These are phyloP conservation scores for Pythium inflatum DNA, from an alignment of 352 stramenopile species.

Conservation along the genomic window DNA sequence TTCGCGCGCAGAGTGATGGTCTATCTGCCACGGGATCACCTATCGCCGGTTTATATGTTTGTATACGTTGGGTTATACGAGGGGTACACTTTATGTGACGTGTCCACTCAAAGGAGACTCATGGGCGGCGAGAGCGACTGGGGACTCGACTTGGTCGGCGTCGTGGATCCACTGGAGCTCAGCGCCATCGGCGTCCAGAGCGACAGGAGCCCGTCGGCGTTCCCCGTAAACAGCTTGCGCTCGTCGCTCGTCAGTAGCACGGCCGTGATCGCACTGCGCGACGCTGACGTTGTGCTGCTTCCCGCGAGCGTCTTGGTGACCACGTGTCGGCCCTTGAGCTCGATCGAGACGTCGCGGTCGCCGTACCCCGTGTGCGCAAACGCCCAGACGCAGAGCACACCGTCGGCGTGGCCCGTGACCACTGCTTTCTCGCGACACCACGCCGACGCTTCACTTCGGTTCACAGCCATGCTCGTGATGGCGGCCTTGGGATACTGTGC, in stretches of 20 bases:
- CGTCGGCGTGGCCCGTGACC: constrained; percentile 67
- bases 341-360: constrained; percentile 53
- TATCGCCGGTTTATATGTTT: neutral
- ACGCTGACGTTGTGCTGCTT: constrained; percentile 3
- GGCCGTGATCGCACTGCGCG: constrained; percentile 50
- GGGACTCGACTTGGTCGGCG: constrained; percentile 34
- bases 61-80: no score
- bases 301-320: constrained; percentile 30
- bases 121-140: no score
- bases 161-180: constrained; percentile 16
- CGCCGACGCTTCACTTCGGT: constrained; percentile 52
- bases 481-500: constrained; percentile 36
- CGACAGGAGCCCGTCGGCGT: constrained; percentile 52
- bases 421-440: constrained; percentile 68
- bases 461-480: constrained; percentile 58
- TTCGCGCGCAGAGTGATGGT: constrained; percentile 9
- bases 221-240: constrained; percentile 66
- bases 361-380: constrained; percentile 52
- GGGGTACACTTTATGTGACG: no score
- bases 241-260: constrained; percentile 59
- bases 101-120: constrained; percentile 18
- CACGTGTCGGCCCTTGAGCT: constrained; percentile 56
- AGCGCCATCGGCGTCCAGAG: constrained; percentile 43
- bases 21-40: no score
- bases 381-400: constrained; percentile 64